Evolutionary conservation across 2,329 filamentous ascomycete species (phyloP), one percentile per base, ranked within the genome.

Genomic region (Fusarium sterilihyphosum): DNA sequence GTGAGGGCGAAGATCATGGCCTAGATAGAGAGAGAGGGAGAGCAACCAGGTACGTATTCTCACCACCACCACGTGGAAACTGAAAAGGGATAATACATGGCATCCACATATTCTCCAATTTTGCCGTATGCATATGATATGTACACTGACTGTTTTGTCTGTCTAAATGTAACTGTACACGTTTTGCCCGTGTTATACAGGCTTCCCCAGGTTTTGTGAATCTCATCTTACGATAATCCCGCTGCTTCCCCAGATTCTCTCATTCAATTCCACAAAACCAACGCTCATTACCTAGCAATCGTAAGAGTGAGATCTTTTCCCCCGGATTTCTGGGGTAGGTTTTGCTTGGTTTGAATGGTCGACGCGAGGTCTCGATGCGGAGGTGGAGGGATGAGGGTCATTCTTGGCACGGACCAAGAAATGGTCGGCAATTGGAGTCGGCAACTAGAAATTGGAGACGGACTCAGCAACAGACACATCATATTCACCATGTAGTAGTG

Each of bases 341-440:
- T 64, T 58, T 53, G 33, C 33, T 17, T 41, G 41, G 31, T 49
- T 37, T 73, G 50, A 62, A 73, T 58, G 64, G 68, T 66, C 41
- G 60, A 41, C 44, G 38, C 37, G n/a, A 46, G 41, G 35, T 61
- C 41, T 40, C 38, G n/a, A 33, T 70, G 67, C 44, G 56, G 71
- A 67, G 60, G 35, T 67, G 59, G 65, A 68, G 65, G 66, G 61
- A 47, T 46, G 65, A 62, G 63, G 64, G 64, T 61, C 59, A 33
- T 26, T 54, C 33, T 29, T 74, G 73, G 73, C 59, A 69, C 65
- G 74, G 77, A 75, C 76, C 74, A 74, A 71, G 73, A 41, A 62
- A 37, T 31, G 31, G 33, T 78, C 76, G 76, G 76, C 76, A 78
- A 62, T 78, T 78, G 65, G 52, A 71, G 74, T 78, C 76, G 76